Conservation (phyloP, 1,284 basidiomycete genomes). For the Leccinum pachyderme region DNA sequence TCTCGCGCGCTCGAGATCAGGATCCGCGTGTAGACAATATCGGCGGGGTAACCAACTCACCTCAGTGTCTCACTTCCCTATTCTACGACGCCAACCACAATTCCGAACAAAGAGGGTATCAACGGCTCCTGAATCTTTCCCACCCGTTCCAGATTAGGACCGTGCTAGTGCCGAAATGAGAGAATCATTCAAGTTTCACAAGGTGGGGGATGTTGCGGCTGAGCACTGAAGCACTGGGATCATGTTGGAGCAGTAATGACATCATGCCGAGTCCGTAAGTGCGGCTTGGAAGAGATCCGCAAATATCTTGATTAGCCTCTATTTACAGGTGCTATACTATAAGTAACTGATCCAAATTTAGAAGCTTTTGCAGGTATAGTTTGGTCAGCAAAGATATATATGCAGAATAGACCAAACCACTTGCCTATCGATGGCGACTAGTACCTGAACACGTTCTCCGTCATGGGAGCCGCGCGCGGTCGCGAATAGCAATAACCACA, state of each 20-base stretch:
- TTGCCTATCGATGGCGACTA: background rate
- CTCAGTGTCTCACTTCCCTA: background rate
- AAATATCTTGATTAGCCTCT: background rate
- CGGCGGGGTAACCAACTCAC: background rate
- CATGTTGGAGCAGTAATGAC: background rate
- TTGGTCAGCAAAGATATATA: background rate
- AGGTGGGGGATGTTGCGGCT: background rate
- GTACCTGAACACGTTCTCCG: background rate
- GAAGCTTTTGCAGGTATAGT: background rate
- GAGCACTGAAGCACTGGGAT: background rate
- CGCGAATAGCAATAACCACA: background rate
- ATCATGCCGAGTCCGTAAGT: background rate
- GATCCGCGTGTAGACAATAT: background rate
- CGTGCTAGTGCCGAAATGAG: background rate
- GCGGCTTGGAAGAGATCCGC: background rate
- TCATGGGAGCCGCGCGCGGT: background rate
- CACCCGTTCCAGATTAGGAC: no score
- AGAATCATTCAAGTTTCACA: background rate
- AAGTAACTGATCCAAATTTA: constrained; percentile 2
- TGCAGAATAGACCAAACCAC: background rate
- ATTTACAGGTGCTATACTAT: background rate
- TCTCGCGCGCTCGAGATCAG: background rate
- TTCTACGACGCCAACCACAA: background rate
- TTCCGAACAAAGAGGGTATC: no score
- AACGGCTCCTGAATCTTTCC: background rate